A percentile compares a stretch with the other conserved stretches of the same genome.
Conservation (phyloP, 768 basidiomycete genomes). For the Pleurotus tuber-regium region DNA sequence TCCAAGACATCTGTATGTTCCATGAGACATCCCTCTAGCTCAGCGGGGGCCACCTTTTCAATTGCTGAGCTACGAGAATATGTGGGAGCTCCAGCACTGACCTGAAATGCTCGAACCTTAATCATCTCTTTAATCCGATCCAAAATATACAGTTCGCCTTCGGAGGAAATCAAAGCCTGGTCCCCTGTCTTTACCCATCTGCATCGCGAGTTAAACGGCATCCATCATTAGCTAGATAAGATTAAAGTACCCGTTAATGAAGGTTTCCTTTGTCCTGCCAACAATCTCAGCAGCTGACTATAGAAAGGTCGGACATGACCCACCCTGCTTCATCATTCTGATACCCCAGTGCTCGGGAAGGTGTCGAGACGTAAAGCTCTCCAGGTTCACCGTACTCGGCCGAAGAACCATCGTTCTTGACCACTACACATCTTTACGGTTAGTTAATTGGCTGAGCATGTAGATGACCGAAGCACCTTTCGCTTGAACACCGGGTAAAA, state of each 20-base stretch:
- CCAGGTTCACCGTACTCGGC: conserved; percentile 44
- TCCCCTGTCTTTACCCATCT: conserved; percentile 69
- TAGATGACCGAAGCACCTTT: conserved; percentile 12
- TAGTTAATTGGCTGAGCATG: background rate
- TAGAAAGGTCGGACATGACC: conserved; percentile 21
- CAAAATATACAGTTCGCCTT: conserved; percentile 52
- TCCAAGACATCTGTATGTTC: conserved; percentile 55
- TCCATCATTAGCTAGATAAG: background rate
- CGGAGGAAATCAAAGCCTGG: conserved; percentile 47
- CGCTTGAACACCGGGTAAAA: conserved; percentile 5
- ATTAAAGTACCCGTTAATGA: conserved; percentile 50
- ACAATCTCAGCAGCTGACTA: conserved; percentile 4
- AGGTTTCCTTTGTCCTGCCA: conserved; percentile 55
- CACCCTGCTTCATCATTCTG: conserved; percentile 51
- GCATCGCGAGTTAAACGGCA: background rate
- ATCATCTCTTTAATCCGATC: conserved; percentile 70
- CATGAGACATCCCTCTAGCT: conserved; percentile 51
- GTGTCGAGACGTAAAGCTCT: conserved; percentile 45
- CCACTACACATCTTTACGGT: conserved; percentile 19
- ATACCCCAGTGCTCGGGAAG: conserved; percentile 41
- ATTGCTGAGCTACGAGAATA: background rate
- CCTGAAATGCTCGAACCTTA: conserved; percentile 66
- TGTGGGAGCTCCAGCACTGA: conserved; percentile 25
- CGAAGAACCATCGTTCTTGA: conserved; percentile 43
- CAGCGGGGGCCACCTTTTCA: conserved; percentile 38